Evolutionary conservation across 2,329 filamentous ascomycete genomes (phyloP).

Genomic region (Metarhizium brunneum): DNA sequence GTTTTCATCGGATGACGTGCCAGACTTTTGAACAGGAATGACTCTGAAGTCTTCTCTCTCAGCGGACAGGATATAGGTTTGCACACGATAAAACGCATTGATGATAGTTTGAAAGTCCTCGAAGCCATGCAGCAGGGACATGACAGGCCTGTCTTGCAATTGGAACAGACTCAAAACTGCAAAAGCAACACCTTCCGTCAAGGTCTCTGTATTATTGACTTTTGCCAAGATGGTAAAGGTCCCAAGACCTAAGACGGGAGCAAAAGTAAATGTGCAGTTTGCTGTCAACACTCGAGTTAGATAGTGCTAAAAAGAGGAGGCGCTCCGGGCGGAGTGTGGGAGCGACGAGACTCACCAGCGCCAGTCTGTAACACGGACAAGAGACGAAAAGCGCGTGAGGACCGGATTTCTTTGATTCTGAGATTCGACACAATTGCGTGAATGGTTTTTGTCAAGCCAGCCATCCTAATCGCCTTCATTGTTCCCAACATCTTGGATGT

Average conservation of each 20-base stretch:
- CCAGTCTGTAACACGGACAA: slow-evolving; percentile 6
- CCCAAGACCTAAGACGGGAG: slow-evolving; percentile 12
- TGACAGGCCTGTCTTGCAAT: slow-evolving; percentile 12
- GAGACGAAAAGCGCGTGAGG: slow-evolving; percentile 16
- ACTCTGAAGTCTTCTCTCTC: slow-evolving; percentile 10
- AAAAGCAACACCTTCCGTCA: slow-evolving; percentile 13
- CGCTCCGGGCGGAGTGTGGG: not conserved
- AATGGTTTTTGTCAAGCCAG: slow-evolving; percentile 26
- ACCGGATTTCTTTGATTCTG: slow-evolving; percentile 25
- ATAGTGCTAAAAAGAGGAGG: not conserved
- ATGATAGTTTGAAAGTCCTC: slow-evolving; percentile 13
- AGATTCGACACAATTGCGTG: slow-evolving; percentile 22
- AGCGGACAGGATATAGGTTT: slow-evolving; percentile 11
- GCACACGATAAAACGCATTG: slow-evolving; percentile 13
- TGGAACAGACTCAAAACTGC: slow-evolving; percentile 12
- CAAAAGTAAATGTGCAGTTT: slow-evolving; percentile 7
- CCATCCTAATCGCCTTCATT: slow-evolving; percentile 34
- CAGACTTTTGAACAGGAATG: not conserved
- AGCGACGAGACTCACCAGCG: slow-evolving; percentile 1
- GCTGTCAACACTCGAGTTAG: slow-evolving; percentile 4
- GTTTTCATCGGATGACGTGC: not conserved
- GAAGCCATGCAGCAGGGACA: slow-evolving; percentile 10
- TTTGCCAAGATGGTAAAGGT: slow-evolving; percentile 10
- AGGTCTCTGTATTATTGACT: slow-evolving; percentile 5
- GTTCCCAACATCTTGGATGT: slow-evolving; percentile 13